Evolutionary conservation across 192 early-diverging fungal species (phyloP), one percentile per base, ranked within the genome.

Genomic region (Radiomyces spectabilis): DNA sequence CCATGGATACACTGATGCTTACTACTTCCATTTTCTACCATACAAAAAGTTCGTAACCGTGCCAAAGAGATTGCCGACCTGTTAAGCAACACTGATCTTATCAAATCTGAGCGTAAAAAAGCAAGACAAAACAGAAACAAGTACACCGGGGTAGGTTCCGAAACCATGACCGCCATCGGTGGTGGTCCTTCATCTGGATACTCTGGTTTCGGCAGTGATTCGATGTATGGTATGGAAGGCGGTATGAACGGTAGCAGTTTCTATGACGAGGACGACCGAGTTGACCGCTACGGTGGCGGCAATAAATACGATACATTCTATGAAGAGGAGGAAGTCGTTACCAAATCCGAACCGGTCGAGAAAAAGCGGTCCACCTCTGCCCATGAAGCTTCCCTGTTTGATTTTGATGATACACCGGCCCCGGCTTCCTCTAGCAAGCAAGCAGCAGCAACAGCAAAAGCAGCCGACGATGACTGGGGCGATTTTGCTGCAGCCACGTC

Each of bases 1-100:
- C 38, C 31, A 19, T 34, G 5, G 6, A 18, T 47, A 21, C 38
- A 22, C n/a, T 4, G 37, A 2, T 33, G 5, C 16, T 31, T 29
- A 18, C 37, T 25, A 39, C 7, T 27, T 39, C 21, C 4, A n/a
- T 41, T 35, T 42, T 55, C 25, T 19, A 24, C 24, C 47, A 45
- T 61, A n/a, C n/a, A n/a, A n/a, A n/a, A n/a, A 92, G 88, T 93
- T 5, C 84, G 85, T 27, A 85, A 88, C 55, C 79, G 95, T 7
- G 88, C 94, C 12, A 93, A 91, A 57, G 93, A 97, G 72, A 73
- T 98, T 29, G 67, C 85, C 2, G 94, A 94, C 5, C 72, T 96
- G 41, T 63, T 97, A 12, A 77, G 78, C 32, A 81, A 89, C 65
- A 81, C 79, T 48, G 82, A 93, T 26, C 77, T 69, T 12, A 82